Evolutionary conservation across 2,329 filamentous ascomycete species (phyloP).

Genomic region (Trichoderma breve): DNA sequence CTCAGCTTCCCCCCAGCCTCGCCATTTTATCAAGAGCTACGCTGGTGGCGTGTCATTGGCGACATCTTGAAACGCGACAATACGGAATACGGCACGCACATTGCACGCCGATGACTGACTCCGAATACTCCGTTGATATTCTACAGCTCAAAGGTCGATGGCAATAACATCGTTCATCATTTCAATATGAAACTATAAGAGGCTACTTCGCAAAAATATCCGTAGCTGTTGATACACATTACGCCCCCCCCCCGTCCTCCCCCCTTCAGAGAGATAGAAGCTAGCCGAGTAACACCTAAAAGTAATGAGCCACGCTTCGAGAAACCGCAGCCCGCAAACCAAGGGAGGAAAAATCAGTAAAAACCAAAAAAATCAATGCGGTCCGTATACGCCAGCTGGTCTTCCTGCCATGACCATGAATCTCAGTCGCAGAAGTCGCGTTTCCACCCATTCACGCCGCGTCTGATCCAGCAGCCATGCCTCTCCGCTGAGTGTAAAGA

Average conservation of each 20-base stretch:
- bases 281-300: not conserved
- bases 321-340: not conserved
- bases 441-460: not conserved
- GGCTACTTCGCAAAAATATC: not conserved
- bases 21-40: not conserved
- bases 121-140: too few species aligned
- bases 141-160: not conserved
- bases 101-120: too few species aligned
- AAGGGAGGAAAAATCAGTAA: not conserved
- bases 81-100: not conserved
- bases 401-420: not conserved
- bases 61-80: not conserved
- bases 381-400: constrained; percentile 3
- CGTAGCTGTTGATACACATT: not conserved
- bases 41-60: not conserved
- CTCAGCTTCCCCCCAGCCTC: constrained; percentile 4
- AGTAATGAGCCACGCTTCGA: not conserved
- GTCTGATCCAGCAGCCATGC: not conserved
- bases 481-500: not conserved
- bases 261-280: not conserved
- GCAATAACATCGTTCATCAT: not conserved
- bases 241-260: not conserved
- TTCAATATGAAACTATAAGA: not conserved
- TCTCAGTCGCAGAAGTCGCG: not conserved
- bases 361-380: not conserved